A percentile compares a stretch with the other conserved stretches of the same genome.
Evolutionary conservation across 1,139 yeast species (phyloP).

Genomic region (Pichia sp.): DNA sequence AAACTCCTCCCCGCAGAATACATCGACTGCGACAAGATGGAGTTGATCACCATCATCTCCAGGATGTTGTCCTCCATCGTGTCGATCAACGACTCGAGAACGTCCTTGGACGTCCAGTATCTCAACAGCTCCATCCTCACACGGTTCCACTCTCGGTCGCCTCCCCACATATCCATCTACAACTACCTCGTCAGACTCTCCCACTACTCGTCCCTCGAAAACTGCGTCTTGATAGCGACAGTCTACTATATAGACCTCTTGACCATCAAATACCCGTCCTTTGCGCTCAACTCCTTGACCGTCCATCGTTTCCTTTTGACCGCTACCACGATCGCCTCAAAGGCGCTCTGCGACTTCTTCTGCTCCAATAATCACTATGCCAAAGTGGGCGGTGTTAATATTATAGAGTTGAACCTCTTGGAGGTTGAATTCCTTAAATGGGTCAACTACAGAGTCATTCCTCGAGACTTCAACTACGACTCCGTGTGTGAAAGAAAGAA

Average conservation of each 20-base stretch:
- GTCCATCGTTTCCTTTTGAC: conserved; percentile 89
- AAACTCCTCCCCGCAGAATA: conserved; percentile 51
- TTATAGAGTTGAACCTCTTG: conserved; percentile 76
- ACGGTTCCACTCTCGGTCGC: conserved; percentile 87
- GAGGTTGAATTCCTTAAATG: conserved; percentile 83
- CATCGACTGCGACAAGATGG: conserved; percentile 64
- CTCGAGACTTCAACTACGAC: conserved; percentile 40
- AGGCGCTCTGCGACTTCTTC: conserved; percentile 90
- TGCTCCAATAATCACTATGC: conserved; percentile 94
- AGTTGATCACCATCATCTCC: conserved; percentile 65
- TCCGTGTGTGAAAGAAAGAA: conserved; percentile 22
- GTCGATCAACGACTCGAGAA: conserved; percentile 26
- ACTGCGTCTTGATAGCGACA: conserved; percentile 72
- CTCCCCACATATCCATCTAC: conserved; percentile 78
- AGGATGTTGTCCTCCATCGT: conserved; percentile 62
- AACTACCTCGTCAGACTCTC: conserved; percentile 75
- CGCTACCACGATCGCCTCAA: conserved; percentile 87
- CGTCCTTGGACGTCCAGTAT: conserved; percentile 21
- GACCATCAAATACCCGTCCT: conserved; percentile 71
- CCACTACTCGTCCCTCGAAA: conserved; percentile 79
- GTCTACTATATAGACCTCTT: conserved; percentile 85
- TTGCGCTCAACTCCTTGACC: conserved; percentile 83
- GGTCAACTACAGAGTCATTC: conserved; percentile 73
- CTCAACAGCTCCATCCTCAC: conserved; percentile 47
- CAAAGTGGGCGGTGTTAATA: conserved; percentile 90